Evolutionary conservation across 2,329 filamentous ascomycete species (phyloP).

Genomic region (Pseudocercospora musae): DNA sequence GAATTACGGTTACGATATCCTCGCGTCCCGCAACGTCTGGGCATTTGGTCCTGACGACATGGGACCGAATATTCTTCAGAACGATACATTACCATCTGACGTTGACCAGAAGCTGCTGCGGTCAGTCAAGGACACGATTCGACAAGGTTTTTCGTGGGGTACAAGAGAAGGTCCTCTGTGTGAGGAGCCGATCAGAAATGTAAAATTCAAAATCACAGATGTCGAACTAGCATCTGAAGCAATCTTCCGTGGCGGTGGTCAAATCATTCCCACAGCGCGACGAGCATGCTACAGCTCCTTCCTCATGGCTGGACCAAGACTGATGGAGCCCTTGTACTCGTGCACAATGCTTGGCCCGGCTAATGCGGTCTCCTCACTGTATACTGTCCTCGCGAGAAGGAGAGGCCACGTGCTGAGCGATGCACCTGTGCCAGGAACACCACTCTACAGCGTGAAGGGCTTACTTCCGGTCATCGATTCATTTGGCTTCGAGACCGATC

Average conservation of each 20-base stretch:
- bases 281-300: conserved; percentile 94
- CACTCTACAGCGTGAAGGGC: conserved; percentile 85
- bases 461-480: conserved; percentile 94
- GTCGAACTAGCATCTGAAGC: conserved; percentile 81
- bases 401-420: conserved; percentile 93
- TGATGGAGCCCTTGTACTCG: conserved; percentile 95
- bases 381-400: conserved; percentile 84
- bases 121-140: conserved; percentile 85
- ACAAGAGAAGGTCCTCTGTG: conserved; percentile 92
- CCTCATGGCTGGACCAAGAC: conserved; percentile 89
- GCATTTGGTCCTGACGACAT: conserved; percentile 95
- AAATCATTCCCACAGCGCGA: conserved; percentile 93
- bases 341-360: conserved; percentile 91
- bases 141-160: conserved; percentile 96
- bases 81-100: conserved; percentile 91
- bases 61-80: conserved; percentile 92
- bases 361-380: conserved; percentile 81
- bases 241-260: conserved; percentile 91
- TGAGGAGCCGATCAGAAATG: conserved; percentile 98
- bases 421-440: conserved; percentile 88
- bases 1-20: conserved; percentile 92
- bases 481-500: conserved; percentile 96
- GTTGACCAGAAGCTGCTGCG: conserved; percentile 89
- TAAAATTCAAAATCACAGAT: conserved; percentile 95
- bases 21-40: conserved; percentile 95